A percentile compares a stretch with the other conserved stretches of the same genome.
phyloP scores from a whole-genome alignment of 75 land plant species.

The Pinus albicaulis region DNA sequence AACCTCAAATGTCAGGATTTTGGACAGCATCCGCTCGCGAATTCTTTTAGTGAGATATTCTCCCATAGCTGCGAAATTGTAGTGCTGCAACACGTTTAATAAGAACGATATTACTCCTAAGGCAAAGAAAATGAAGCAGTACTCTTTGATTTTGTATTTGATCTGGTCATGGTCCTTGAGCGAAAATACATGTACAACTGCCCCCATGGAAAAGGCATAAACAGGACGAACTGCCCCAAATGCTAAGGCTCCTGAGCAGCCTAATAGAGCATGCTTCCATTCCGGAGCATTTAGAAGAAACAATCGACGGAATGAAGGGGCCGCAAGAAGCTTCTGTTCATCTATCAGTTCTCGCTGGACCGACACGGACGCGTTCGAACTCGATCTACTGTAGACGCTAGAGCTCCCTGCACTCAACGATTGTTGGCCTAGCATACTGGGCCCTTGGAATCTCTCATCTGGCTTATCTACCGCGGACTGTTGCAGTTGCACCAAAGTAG shows the following conservation, averaged over 20 bases:
- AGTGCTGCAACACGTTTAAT: slow-evolving; percentile 56
- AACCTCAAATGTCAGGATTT: slow-evolving; percentile 65
- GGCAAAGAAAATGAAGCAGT: slow-evolving; percentile 33
- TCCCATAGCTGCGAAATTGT: slow-evolving; percentile 70
- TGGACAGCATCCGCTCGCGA: slow-evolving; percentile 53
- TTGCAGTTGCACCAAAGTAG: slow-evolving; percentile 16
- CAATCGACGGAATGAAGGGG: slow-evolving; percentile 52
- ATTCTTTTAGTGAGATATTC: slow-evolving; percentile 66
- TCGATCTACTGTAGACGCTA: slow-evolving; percentile 2
- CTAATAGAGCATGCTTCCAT: slow-evolving; percentile 62
- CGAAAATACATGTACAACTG: slow-evolving; percentile 52
- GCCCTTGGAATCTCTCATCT: not conserved
- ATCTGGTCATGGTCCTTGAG: slow-evolving; percentile 25
- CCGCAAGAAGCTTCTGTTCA: not conserved
- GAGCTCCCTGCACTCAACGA: slow-evolving; percentile 11
- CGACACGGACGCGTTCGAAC: slow-evolving; percentile 8
- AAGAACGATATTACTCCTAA: slow-evolving; percentile 34
- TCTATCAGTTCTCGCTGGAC: slow-evolving; percentile 2
- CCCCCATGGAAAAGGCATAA: slow-evolving; percentile 46
- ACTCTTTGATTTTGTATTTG: slow-evolving; percentile 20
- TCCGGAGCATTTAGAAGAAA: slow-evolving; percentile 65
- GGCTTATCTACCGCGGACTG: not conserved
- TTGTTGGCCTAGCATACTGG: no score
- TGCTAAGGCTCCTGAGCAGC: slow-evolving; percentile 42
- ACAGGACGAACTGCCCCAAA: slow-evolving; percentile 67